phyloP scores from a whole-genome alignment of 192 early-diverging fungal genomes.

The Coemansia sp. region DNA sequence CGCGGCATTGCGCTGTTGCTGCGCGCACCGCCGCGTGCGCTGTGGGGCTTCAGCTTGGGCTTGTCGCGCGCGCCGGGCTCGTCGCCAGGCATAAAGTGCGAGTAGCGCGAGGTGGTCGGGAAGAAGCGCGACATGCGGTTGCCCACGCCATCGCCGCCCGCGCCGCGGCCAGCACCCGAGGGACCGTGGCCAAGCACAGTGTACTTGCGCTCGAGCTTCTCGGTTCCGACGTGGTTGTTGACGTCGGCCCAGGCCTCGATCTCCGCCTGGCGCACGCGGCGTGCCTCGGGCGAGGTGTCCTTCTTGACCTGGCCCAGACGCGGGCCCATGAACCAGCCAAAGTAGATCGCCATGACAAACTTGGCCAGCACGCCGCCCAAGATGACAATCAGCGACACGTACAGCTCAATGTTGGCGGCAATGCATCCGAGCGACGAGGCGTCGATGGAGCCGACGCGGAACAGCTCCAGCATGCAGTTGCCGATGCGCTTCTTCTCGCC shows the following conservation, averaged over 20 bases:
- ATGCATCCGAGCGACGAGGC: slow-evolving; percentile 76
- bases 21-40: neutral
- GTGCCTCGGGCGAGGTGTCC: slow-evolving; percentile 60
- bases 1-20: slow-evolving; percentile 18
- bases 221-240: slow-evolving; percentile 55
- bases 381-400: slow-evolving; percentile 70
- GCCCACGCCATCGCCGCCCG: slow-evolving; percentile 3
- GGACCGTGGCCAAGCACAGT: slow-evolving; percentile 25
- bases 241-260: slow-evolving; percentile 76
- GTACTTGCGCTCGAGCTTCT: slow-evolving; percentile 50
- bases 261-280: slow-evolving; percentile 63
- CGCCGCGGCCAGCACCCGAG: neutral
- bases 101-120: slow-evolving; percentile 52
- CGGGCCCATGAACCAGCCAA: slow-evolving; percentile 77
- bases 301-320: slow-evolving; percentile 69
- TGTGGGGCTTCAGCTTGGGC: neutral
- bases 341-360: slow-evolving; percentile 73
- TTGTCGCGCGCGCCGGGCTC: slow-evolving; percentile 51
- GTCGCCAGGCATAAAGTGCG: slow-evolving; percentile 53
- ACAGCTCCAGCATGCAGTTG: slow-evolving; percentile 72
- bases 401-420: slow-evolving; percentile 73
- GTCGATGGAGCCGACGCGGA: slow-evolving; percentile 80
- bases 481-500: slow-evolving; percentile 54
- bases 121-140: slow-evolving; percentile 52
- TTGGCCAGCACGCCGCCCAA: slow-evolving; percentile 62